Conservation (phyloP, 75 land plant genomes). For the Adiantum capillusveneris region DNA sequence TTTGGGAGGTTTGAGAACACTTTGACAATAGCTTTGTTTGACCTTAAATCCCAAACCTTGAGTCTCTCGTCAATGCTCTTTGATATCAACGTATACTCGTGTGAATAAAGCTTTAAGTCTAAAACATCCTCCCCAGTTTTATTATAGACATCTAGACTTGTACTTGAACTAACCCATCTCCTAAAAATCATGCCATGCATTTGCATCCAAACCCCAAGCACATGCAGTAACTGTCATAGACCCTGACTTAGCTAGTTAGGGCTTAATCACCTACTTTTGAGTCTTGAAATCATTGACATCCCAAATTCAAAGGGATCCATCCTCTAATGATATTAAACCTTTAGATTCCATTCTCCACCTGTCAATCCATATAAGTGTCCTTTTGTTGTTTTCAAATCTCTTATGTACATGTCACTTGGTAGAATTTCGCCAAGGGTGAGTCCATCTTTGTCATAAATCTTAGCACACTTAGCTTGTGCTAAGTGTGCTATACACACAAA, state of each 20-base stretch:
- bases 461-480: too few relatives aligned
- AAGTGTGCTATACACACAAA: too few relatives aligned
- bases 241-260: slow-evolving; percentile 87
- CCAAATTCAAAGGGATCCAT: slow-evolving; percentile 98
- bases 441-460: slow-evolving; percentile 96
- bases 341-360: slow-evolving; percentile 98
- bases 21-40: slow-evolving; percentile 50
- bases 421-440: slow-evolving; percentile 87
- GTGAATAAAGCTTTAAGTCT: slow-evolving; percentile 69
- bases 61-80: slow-evolving; percentile 79
- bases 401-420: slow-evolving; percentile 98
- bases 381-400: slow-evolving; percentile 92
- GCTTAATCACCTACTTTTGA: slow-evolving; percentile 94
- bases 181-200: slow-evolving; percentile 79
- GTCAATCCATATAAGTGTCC: slow-evolving; percentile 96
- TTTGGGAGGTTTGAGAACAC: slow-evolving; percentile 76
- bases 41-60: slow-evolving; percentile 97
- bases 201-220: slow-evolving; percentile 93
- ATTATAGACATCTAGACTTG: slow-evolving; percentile 83
- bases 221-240: slow-evolving; percentile 91
- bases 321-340: slow-evolving; percentile 88
- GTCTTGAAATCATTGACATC: slow-evolving; percentile 87
- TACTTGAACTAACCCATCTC: slow-evolving; percentile 99
- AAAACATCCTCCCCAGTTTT: slow-evolving; percentile 73
- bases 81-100: slow-evolving; percentile 66